A percentile compares a stretch with the other conserved stretches of the same genome.
phyloP scores from a whole-genome alignment of 768 basidiomycete genomes.

The Mycena vitilis region DNA sequence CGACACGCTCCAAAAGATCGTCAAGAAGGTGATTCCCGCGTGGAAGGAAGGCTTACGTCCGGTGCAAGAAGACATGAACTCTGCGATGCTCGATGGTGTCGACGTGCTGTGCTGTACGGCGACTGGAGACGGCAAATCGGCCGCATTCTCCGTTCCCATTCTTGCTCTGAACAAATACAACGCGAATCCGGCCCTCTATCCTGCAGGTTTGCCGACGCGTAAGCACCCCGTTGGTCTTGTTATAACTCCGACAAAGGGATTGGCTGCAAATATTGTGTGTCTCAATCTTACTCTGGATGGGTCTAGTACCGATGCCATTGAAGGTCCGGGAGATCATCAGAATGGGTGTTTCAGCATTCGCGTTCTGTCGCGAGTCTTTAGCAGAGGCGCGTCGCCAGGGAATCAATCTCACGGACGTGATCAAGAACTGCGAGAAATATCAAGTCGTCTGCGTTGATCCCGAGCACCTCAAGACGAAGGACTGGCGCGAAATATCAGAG shows the following conservation, averaged over 20 bases:
- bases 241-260: conserved; percentile 39
- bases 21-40: no score
- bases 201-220: no score
- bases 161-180: no score
- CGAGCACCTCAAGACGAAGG: conserved; percentile 40
- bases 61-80: no score
- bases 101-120: no score
- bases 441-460: conserved; percentile 37
- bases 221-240: conserved; percentile 34
- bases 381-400: neutral
- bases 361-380: neutral
- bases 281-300: no score
- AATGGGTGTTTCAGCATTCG: neutral
- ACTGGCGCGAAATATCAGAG: conserved; percentile 25
- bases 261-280: conserved; percentile 37
- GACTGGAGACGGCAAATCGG: no score
- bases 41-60: no score
- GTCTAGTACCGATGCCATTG: neutral
- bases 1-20: no score
- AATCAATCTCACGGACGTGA: neutral
- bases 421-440: neutral
- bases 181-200: no score
- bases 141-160: no score
- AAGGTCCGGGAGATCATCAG: neutral
- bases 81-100: no score